Evolutionary conservation across 2,329 filamentous ascomycete genomes (phyloP), one percentile per base, ranked within the genome.

Genomic region (Neurospora sp.): DNA sequence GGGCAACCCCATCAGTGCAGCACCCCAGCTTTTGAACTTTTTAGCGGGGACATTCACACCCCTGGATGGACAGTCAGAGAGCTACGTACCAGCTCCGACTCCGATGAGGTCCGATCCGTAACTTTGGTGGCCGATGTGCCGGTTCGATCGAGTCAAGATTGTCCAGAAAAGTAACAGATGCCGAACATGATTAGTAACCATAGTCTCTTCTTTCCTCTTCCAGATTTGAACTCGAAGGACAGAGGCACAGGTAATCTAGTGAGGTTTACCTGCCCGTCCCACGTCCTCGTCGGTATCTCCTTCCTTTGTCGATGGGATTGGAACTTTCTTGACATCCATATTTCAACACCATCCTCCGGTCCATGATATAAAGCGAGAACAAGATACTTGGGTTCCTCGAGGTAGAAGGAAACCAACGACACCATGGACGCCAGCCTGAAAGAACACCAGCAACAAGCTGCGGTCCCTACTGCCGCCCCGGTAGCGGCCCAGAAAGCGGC

Each of bases 401-500:
- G 28, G 39, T 38, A 66, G 39, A 39, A 39, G 40, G 66, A 40
- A 38, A 37, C 19, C 43, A 67, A 11, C 62, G 37, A 6, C 66
- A 36, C 70, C 71, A 73, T 74, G 71, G 69, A 71, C 8, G 67
- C 70, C 66, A 67, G 71, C 37, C 43, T 68, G 10, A 69, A 66
- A 66, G 65, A 68, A 38, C 46, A 68, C 28, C 38, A 33, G 43
- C 43, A 38, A 40, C 66, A 19, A 17, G 39, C 70, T 43, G 40
- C 68, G 67, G 67, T 69, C 8, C 41, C 73, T 67, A 68, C 67
- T n/a, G 70, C 73, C 40, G 52, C 67, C 2, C 69, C 67, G 38
- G 36, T 68, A 17, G 65, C 66, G 38, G 57, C 57, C 19, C 71
- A 40, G 52, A 72, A 73, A 66, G 72, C 75, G 73, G 74, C 72